phyloP scores from a whole-genome alignment of 2,329 filamentous ascomycete species.

The Helminthosporium solani region DNA sequence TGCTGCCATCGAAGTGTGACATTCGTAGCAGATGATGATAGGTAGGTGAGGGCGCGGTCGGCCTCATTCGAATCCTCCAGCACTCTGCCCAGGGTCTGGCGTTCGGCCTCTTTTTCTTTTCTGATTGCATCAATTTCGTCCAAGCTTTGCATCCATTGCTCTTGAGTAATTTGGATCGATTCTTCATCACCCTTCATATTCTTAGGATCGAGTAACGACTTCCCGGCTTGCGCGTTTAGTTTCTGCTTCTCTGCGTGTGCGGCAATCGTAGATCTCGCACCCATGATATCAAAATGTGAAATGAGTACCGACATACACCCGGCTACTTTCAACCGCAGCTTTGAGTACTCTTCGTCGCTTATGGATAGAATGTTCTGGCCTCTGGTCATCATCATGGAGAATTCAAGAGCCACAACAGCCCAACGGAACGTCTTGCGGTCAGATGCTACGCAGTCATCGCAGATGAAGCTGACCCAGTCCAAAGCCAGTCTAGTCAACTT shows the following conservation, averaged over 20 bases:
- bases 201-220: constrained; percentile 77
- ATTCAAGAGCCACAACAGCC: constrained; percentile 93
- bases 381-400: constrained; percentile 95
- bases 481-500: constrained; percentile 90
- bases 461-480: constrained; percentile 98
- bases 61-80: constrained; percentile 94
- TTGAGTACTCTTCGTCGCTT: constrained; percentile 82
- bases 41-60: constrained; percentile 87
- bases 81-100: constrained; percentile 84
- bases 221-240: constrained; percentile 75
- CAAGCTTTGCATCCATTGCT: constrained; percentile 73
- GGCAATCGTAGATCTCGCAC: constrained; percentile 86
- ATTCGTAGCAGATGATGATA: constrained; percentile 92
- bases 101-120: constrained; percentile 77
- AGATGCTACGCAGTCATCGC: constrained; percentile 90
- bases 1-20: constrained; percentile 97
- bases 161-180: constrained; percentile 70
- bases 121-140: constrained; percentile 74
- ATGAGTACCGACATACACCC: constrained; percentile 97
- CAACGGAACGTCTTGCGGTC: constrained; percentile 96
- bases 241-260: constrained; percentile 92
- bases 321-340: constrained; percentile 81
- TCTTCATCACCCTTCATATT: constrained; percentile 78
- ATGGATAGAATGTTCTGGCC: constrained; percentile 91
- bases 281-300: constrained; percentile 99